Base-by-base conservation (phyloP, 371 early-diverging fungal species). In the Mortierella sp. region DNA sequence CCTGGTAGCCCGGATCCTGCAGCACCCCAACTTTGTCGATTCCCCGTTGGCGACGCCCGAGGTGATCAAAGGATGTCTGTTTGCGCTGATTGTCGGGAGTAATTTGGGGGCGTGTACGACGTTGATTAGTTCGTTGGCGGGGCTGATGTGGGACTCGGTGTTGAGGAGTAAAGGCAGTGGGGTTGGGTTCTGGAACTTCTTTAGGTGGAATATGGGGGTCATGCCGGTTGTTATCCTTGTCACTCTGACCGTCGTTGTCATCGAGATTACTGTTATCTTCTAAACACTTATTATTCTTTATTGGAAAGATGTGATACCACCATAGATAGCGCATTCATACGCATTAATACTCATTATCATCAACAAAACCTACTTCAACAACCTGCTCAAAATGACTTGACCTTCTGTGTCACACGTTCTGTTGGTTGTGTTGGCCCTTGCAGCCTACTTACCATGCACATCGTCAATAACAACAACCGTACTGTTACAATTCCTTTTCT, bases 101-200 rank as follows among this genome's bases (percentile, higher is more conserved):
- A 96, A 97, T 77, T 74, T 97, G 54, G 97, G 97, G 5, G 97
- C 96, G 14, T 94, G 95, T 72, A 82, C 96, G 49, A 93, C 95
- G 6, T 83, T 93, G 16, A 91, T 95, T 8, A 96, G 95, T 24
- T 93, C 94, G 63, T 82, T 97, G 78, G 96, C 97, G 6, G 97
- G 97, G 10, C 88, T 97, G 70, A 96, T 95, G 95, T 95, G 89
- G 90, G 93, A 92, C 73, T 91, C 93, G n/a, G 90, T 95, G 35
- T 73, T 95, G 68, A 89, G 89, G 76, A 92, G 90, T 51, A 91
- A 92, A 76, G 91, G 88, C 7, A 89, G 91, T 14, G 84, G 89
- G 48, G 82, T 94, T 18, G 91, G 90, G 4, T 93, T 94, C 79
- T 89, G 90, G 77, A 83, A 82, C 35, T 95, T 94, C 78, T 83